Evolutionary conservation across 306 rosid species (phyloP).

Genomic region (Hylodesmum podocarpum): DNA sequence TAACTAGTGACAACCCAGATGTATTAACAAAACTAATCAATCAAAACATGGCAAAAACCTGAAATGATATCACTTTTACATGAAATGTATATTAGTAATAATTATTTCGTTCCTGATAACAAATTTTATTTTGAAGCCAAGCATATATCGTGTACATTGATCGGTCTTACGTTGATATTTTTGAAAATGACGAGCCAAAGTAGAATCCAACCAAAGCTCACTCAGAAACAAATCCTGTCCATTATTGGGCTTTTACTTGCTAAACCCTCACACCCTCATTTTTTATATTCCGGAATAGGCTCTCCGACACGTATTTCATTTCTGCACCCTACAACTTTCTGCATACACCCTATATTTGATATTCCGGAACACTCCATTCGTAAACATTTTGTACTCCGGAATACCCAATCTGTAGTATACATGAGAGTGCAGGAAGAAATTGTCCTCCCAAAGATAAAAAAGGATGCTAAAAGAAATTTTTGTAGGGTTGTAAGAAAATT

Average conservation of each 20-base stretch:
- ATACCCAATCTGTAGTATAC: too few relatives aligned
- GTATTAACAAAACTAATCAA: background rate
- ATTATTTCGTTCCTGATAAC: background rate
- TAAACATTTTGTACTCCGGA: too few relatives aligned
- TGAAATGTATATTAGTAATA: background rate
- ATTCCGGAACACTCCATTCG: too few relatives aligned
- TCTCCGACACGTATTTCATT: too few relatives aligned
- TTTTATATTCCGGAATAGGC: too few relatives aligned
- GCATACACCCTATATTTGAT: too few relatives aligned
- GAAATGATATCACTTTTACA: background rate
- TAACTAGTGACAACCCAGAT: background rate
- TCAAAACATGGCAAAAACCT: background rate
- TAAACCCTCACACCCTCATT: too few relatives aligned
- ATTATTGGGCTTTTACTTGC: background rate
- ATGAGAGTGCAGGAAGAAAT: too few relatives aligned
- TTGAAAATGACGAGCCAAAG: background rate
- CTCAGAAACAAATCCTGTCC: background rate
- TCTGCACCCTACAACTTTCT: too few relatives aligned
- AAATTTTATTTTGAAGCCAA: background rate
- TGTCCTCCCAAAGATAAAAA: too few relatives aligned
- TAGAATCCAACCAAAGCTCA: background rate
- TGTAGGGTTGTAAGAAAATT: too few relatives aligned
- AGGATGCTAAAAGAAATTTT: too few relatives aligned
- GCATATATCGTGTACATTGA: background rate
- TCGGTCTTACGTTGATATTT: background rate